A percentile compares a stretch with the other conserved stretches of the same genome.
phyloP scores from a whole-genome alignment of 805 yeast species.

The Cyberlindnera mycetangii region DNA sequence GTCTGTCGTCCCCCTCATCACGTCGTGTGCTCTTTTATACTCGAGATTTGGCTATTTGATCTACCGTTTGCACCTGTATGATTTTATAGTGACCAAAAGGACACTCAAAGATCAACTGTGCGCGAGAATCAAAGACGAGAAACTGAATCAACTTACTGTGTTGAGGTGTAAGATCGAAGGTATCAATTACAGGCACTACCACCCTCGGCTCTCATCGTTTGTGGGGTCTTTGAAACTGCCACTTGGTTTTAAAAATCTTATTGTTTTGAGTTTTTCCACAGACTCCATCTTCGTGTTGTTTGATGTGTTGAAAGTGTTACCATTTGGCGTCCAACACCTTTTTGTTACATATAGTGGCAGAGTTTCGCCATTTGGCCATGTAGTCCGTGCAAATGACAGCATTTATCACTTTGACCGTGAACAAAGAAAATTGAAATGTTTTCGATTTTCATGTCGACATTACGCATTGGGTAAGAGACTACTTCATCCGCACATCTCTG shows the following conservation, averaged over 20 bases:
- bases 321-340: not conserved
- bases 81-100: not conserved
- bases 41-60: constrained; percentile 10
- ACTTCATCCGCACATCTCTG: not conserved
- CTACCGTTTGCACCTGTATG: constrained; percentile 4
- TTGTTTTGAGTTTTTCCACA: not conserved
- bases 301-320: not conserved
- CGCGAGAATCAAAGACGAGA: not conserved
- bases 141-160: not conserved
- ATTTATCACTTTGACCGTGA: not conserved
- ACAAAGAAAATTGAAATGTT: not conserved
- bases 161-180: not conserved
- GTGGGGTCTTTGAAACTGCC: not conserved
- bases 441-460: not conserved
- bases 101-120: not conserved
- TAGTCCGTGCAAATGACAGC: not conserved
- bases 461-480: not conserved
- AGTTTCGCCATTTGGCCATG: not conserved
- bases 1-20: constrained; percentile 17
- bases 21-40: constrained; percentile 12
- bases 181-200: too few species aligned
- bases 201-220: not conserved
- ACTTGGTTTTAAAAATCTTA: not conserved
- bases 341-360: not conserved
- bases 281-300: not conserved